Base-by-base conservation (phyloP, 345 rosid genomes). In the Acer negundo region DNA sequence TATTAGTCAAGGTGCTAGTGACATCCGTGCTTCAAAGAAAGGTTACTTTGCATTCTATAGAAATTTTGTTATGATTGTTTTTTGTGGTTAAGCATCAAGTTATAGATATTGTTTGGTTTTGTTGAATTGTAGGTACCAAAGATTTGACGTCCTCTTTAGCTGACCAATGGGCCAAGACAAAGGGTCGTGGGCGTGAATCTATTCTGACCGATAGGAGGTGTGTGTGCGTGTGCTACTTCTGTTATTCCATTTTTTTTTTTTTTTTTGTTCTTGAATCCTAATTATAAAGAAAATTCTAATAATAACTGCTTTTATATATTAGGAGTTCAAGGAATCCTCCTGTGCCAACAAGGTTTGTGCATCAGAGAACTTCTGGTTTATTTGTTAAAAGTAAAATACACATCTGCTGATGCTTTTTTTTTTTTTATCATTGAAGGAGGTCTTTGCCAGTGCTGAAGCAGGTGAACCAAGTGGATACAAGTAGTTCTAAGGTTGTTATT, bases 391-490 rank as follows among this genome's bases (percentile, higher is more conserved):
- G 22, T 64, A 24, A 11, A 10, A 28, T 31, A 31, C 20, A 24
- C 35, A 28, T 67, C 7, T 80, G 46, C 42, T 49, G 73, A 78
- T 61, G 40, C 42, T 42, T 81, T 62, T 26, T 78, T 73, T 40
- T 74, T 38, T n/a, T n/a, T n/a, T n/a, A 67, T 44, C n/a, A 64
- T 80, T 86, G 82, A 77, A 91, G 95, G 93, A 89, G 86, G 81
- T 89, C 90, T 55, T 80, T 84, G 63, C 86, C 86, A 28, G 83
- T 72, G 23, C 68, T 78, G 22, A 85, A 44, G 81, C 75, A 73
- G 82, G 67, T 44, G 61, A 87, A 73, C 69, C 84, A 77, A 74
- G 80, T 75, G 59, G 72, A 73, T 78, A 58, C 68, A 64, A 78
- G 73, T 62, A 17, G 75, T 17, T 12, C 51, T 13, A 82, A 84